Evolutionary conservation across 495 filamentous ascomycete species (phyloP).

Genomic region (Pseudoneurospora amorphoporcata): DNA sequence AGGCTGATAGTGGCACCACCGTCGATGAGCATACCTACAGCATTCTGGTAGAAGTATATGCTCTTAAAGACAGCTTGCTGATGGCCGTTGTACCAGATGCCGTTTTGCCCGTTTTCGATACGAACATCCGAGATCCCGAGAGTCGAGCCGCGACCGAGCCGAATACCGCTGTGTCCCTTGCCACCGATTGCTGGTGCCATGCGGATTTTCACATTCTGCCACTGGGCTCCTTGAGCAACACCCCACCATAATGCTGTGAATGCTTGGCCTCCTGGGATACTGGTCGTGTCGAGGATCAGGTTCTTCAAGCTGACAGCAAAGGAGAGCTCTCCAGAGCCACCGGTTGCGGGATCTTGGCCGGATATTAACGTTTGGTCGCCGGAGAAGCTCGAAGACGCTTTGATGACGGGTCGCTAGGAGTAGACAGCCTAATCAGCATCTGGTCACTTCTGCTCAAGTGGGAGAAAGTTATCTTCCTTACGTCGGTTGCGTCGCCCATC

Average conservation of each 20-base stretch:
- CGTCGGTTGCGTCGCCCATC: constrained; percentile 55
- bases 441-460: not conserved
- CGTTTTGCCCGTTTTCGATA: constrained; percentile 29
- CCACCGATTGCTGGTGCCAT: constrained; percentile 39
- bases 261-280: constrained; percentile 32
- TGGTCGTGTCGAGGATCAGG: constrained; percentile 55
- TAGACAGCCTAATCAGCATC: not conserved
- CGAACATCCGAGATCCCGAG: constrained; percentile 25
- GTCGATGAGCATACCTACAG: constrained; percentile 51
- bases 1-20: constrained; percentile 48
- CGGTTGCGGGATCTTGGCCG: constrained; percentile 32
- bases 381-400: constrained; percentile 41
- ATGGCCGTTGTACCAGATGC: constrained; percentile 49
- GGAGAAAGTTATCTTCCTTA: constrained; percentile 15
- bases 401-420: constrained; percentile 42
- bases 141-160: constrained; percentile 45
- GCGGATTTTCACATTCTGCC: constrained; percentile 60
- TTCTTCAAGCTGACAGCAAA: constrained; percentile 62
- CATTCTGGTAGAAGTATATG: constrained; percentile 46
- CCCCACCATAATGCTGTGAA: constrained; percentile 61
- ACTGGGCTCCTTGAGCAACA: constrained; percentile 52
- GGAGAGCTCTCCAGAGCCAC: constrained; percentile 20
- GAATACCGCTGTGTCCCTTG: constrained; percentile 51
- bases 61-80: constrained; percentile 66
- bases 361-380: constrained; percentile 26